These are phyloP conservation scores for Fagus sylvatica DNA, from an alignment of 306 rosid species.

Conservation along the genomic window DNA sequence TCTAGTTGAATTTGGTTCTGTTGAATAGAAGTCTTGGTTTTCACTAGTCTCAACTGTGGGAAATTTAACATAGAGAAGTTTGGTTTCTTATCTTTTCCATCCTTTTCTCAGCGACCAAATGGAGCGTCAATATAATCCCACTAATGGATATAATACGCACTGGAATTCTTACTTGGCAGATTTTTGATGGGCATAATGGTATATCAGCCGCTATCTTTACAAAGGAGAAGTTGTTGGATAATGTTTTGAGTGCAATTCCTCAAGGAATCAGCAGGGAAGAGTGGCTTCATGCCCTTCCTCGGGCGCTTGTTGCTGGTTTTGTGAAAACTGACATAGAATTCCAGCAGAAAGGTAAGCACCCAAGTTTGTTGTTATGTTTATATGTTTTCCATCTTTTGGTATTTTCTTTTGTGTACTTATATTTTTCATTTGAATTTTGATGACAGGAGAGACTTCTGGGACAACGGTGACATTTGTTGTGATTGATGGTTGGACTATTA, in stretches of 20 bases:
- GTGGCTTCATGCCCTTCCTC: conserved; percentile 97
- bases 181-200: conserved; percentile 98
- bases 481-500: conserved; percentile 93
- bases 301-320: conserved; percentile 94
- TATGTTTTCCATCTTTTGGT: not conserved
- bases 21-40: not conserved
- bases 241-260: conserved; percentile 91
- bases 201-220: conserved; percentile 93
- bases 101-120: conserved; percentile 33
- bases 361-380: not conserved
- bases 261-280: conserved; percentile 86
- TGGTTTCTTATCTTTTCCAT: conserved; percentile 31
- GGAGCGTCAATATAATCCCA: conserved; percentile 27
- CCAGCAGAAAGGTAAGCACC: conserved; percentile 76
- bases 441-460: conserved; percentile 96
- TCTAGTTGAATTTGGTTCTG: conserved; percentile 17
- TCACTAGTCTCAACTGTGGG: conserved; percentile 17
- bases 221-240: conserved; percentile 72
- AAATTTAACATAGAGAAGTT: conserved; percentile 17
- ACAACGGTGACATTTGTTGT: conserved; percentile 96
- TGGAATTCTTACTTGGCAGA: conserved; percentile 57
- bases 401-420: conserved; percentile 15
- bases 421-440: conserved; percentile 19
- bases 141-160: conserved; percentile 37
- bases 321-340: conserved; percentile 98